Percentiles rank a stretch among this genome's conserved stretches.
phyloP scores from a whole-genome alignment of 2,329 filamentous ascomycete genomes.

The Hypocrella siamensis region DNA sequence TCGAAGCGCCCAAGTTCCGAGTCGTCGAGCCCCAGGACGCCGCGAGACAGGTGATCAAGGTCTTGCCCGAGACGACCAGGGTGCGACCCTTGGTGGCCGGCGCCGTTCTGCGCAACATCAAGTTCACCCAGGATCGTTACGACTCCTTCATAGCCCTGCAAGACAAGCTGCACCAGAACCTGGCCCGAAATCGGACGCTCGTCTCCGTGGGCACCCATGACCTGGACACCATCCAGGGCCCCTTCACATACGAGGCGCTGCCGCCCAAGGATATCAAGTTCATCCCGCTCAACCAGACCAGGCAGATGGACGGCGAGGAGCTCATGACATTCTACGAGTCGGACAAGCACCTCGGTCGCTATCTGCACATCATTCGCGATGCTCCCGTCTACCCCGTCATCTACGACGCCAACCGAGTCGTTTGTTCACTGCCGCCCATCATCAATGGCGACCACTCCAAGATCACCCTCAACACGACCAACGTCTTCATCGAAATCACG shows the following conservation, averaged over 20 bases:
- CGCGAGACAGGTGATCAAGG: slow-evolving; percentile 65
- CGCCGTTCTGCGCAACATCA: slow-evolving; percentile 78
- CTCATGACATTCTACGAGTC: slow-evolving; percentile 93
- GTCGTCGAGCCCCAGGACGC: slow-evolving; percentile 57
- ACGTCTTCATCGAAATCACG: slow-evolving; percentile 94
- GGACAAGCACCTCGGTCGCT: slow-evolving; percentile 82
- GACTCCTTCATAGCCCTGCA: slow-evolving; percentile 96
- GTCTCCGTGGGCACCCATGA: slow-evolving; percentile 98
- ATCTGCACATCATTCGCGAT: slow-evolving; percentile 86
- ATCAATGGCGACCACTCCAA: slow-evolving; percentile 98
- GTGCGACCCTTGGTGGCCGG: slow-evolving; percentile 81
- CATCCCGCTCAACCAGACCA: slow-evolving; percentile 75
- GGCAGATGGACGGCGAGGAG: slow-evolving; percentile 73
- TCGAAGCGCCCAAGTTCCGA: slow-evolving; percentile 63
- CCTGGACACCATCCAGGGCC: slow-evolving; percentile 79
- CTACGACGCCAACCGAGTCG: slow-evolving; percentile 70
- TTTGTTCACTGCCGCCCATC: slow-evolving; percentile 90
- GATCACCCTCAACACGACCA: slow-evolving; percentile 79
- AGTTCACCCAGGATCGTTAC: slow-evolving; percentile 81
- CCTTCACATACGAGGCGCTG: slow-evolving; percentile 91
- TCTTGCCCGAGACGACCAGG: slow-evolving; percentile 57
- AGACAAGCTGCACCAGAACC: slow-evolving; percentile 94
- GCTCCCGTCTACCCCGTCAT: slow-evolving; percentile 92
- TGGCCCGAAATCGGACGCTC: slow-evolving; percentile 81
- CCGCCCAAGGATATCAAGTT: slow-evolving; percentile 89